Evolutionary conservation across 129 eudicot genomes (phyloP), one percentile per base, ranked within the genome.

Genomic region (Mikania micrantha): DNA sequence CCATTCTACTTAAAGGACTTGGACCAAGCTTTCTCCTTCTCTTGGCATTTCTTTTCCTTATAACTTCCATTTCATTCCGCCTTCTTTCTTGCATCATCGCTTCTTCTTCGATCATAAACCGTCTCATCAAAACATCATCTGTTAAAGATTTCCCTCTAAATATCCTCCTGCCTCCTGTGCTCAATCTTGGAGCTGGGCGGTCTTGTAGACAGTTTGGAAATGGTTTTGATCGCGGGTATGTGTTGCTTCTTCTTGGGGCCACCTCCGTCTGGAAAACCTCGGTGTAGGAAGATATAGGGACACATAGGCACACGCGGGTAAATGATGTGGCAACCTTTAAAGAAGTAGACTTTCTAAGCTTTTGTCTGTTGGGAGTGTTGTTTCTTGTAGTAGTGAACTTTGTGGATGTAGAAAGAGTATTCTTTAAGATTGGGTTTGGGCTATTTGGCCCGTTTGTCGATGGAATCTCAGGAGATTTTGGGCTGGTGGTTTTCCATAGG

Each of bases 71-170:
- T 67, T 93, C 78, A 64, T 93, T 88, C 71, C 92, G 86, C 60
- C 91, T 82, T 62, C 94, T 86, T 6, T 82, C 85, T 77, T 93
- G 96, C 95, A 88, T 86, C 96, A 92, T 92, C 47, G 96, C 96
- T 75, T 88, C 98, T 62, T 93, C 98, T 73, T 86, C 98, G 12
- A 82, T 64, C 12, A 93, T 91, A 80, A 93, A 93, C 70, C 98
- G 82, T 65, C 87, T 88, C 98, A 93, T 93, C 65, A 93, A 64
- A 17, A 86, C 96, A 62, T 93, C 96, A 22, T 93, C 96, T 0
- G 79, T 93, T 62, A 93, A 79, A 0, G 98, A 93, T 49, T 93
- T 93, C 31, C 98, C 98, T 9, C 98, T 82, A 73, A 93, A 93
- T 16, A 93, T 75, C 57, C 64, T 77, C 74, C 95, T 78, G 38